Evolutionary conservation across 345 rosid genomes (phyloP).

Genomic region (Ricinus communis): DNA sequence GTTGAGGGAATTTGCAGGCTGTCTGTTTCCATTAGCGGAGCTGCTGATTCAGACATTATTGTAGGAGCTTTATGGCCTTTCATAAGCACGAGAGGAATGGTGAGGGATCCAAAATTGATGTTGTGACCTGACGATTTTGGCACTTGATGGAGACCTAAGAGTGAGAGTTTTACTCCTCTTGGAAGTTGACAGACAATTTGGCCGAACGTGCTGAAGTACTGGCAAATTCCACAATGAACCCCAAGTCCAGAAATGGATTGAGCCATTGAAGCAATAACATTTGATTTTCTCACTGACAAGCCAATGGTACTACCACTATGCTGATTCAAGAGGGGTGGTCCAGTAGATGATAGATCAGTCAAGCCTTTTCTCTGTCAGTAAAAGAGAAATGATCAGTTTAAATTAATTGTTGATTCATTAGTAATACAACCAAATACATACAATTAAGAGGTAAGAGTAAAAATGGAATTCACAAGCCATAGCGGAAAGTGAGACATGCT

Average conservation of each 20-base stretch:
- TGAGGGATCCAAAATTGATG: constrained; percentile 45
- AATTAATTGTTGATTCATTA: background rate
- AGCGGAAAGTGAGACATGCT: background rate
- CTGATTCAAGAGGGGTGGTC: constrained; percentile 68
- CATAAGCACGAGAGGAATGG: constrained; percentile 49
- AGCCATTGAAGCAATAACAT: constrained; percentile 57
- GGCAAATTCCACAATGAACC: constrained; percentile 28
- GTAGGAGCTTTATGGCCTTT: constrained; percentile 27
- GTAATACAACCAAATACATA: too few relatives aligned
- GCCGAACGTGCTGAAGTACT: constrained; percentile 63
- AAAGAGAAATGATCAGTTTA: constrained; percentile 15
- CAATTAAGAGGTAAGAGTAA: too few relatives aligned
- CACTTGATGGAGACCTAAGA: constrained; percentile 56
- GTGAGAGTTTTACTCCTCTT: constrained; percentile 51
- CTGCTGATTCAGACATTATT: constrained; percentile 26
- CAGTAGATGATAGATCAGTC: constrained; percentile 52
- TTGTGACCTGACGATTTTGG: constrained; percentile 31
- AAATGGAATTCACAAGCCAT: background rate
- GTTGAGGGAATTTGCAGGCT: constrained; percentile 23
- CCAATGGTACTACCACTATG: constrained; percentile 64
- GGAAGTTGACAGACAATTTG: constrained; percentile 65
- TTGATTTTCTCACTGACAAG: constrained; percentile 56
- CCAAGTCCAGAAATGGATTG: constrained; percentile 55
- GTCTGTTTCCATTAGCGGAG: constrained; percentile 23
- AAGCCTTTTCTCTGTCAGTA: constrained; percentile 55